These are phyloP conservation scores for Pichia sp. DNA, from an alignment of 1,139 yeast species.

Conservation along the genomic window DNA sequence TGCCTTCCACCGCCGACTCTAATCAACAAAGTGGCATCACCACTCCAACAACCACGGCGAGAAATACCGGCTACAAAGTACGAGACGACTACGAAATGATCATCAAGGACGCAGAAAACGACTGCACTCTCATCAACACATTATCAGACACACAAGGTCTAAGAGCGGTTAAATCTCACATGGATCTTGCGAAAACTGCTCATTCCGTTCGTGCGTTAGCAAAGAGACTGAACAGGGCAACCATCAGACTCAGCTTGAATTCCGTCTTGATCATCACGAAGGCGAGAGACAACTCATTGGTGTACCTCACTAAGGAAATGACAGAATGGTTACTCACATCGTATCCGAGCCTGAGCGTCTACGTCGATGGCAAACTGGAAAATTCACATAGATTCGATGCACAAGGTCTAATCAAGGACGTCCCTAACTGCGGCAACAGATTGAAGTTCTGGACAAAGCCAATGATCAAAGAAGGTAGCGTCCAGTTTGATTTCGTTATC, in stretches of 20 bases:
- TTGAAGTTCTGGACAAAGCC: constrained; percentile 69
- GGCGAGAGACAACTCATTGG: constrained; percentile 76
- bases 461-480: constrained; percentile 53
- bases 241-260: constrained; percentile 65
- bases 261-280: constrained; percentile 81
- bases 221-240: constrained; percentile 69
- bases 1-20: background rate
- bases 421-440: constrained; percentile 42
- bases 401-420: constrained; percentile 35
- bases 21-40: background rate
- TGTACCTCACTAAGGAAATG: constrained; percentile 71
- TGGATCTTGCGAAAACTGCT: constrained; percentile 79
- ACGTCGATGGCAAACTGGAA: constrained; percentile 66
- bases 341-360: constrained; percentile 47
- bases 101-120: constrained; percentile 12
- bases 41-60: background rate
- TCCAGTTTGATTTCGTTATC: constrained; percentile 69
- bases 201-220: constrained; percentile 83
- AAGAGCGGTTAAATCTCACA: constrained; percentile 58
- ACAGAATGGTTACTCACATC: constrained; percentile 68
- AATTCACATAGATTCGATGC: constrained; percentile 63
- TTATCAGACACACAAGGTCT: constrained; percentile 17
- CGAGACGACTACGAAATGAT: constrained; percentile 3
- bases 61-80: constrained; percentile 1
- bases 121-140: constrained; percentile 10